Evolutionary conservation across 441 rosid genomes (phyloP).

Genomic region (Eutrema salsugineum): DNA sequence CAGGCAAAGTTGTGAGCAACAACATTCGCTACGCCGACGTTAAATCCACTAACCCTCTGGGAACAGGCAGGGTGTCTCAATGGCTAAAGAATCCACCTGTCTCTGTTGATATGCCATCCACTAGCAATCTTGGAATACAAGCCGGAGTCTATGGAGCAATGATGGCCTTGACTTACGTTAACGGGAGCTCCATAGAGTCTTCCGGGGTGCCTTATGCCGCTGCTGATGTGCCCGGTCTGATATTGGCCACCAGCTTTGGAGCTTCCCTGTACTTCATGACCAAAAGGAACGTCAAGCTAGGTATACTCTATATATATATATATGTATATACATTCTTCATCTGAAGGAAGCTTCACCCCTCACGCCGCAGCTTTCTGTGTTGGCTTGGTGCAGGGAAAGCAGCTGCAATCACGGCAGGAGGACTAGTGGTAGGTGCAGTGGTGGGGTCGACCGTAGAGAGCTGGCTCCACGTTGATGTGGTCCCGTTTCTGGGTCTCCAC

Average conservation of each 20-base stretch:
- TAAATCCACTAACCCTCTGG: constrained; percentile 50
- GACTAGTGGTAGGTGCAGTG: constrained; percentile 89
- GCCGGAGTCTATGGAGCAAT: constrained; percentile 91
- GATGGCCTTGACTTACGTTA: constrained; percentile 76
- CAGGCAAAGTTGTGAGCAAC: constrained; percentile 80
- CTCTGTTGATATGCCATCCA: constrained; percentile 68
- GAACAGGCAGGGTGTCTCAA: constrained; percentile 56
- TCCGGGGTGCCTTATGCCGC: constrained; percentile 49
- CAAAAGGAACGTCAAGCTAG: constrained; percentile 75
- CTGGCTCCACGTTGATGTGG: constrained; percentile 92
- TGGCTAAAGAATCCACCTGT: constrained; percentile 76
- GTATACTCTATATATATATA: constrained; percentile 31
- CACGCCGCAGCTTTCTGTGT: neutral
- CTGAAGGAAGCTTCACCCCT: neutral
- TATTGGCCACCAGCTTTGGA: constrained; percentile 83
- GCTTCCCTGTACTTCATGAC: constrained; percentile 94
- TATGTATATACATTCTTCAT: neutral
- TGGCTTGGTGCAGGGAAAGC: constrained; percentile 71
- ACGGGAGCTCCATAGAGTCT: constrained; percentile 52
- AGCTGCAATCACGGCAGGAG: constrained; percentile 67
- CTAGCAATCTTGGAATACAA: constrained; percentile 68
- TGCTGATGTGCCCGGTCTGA: constrained; percentile 84
- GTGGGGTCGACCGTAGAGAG: constrained; percentile 87
- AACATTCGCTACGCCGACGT: constrained; percentile 91
- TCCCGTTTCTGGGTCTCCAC: constrained; percentile 83